Evolutionary conservation across 345 rosid genomes (phyloP), one percentile per base, ranked within the genome.

Genomic region (Camelina laxa): DNA sequence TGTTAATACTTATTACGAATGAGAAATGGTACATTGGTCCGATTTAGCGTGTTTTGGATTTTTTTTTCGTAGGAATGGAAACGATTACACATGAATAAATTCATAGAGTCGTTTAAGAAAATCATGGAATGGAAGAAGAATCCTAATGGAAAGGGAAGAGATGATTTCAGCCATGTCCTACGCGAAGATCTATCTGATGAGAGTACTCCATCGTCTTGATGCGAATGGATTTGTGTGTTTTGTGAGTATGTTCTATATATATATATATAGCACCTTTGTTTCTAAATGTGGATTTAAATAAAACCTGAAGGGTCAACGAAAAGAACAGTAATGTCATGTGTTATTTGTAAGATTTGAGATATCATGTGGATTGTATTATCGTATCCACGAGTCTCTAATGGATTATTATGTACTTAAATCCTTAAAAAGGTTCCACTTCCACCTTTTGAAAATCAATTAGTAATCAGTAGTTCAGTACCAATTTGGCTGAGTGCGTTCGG

Each of bases 141-240:
- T 74, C 94, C 97, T 3, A 84, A 91, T 4, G 82, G 89, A 21
- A 84, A 86, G 73, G 41, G 82, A 70, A 79, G 88, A 75, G 85
- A 83, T 24, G 81, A 69, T 9, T 31, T 60, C 21, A 69, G 7
- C 5, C 11, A 53, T 50, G 14, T 16, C 30, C 22, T 68, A 33
- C 45, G 15, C 1, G 62, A 60, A 50, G 19, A 49, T 36, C 58
- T 12, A 6, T 14, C 14, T 15, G n/a, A 47, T 67, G 17, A 60
- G 27, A n/a, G 1, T 33, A 33, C 31, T 75, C 38, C 55, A 49
- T 51, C 39, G 7, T 14, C 63, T 51, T 68, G 57, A n/a, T 41
- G n/a, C 47, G 6, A 51, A 53, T 68, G 63, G 49, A 15, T 15
- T 21, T 51, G 47, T 67, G 38, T 33, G 36, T 33, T 33, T 41